Evolutionary conservation across 2,329 filamentous ascomycete species (phyloP).

Genomic region (Ophiobolus disseminans): DNA sequence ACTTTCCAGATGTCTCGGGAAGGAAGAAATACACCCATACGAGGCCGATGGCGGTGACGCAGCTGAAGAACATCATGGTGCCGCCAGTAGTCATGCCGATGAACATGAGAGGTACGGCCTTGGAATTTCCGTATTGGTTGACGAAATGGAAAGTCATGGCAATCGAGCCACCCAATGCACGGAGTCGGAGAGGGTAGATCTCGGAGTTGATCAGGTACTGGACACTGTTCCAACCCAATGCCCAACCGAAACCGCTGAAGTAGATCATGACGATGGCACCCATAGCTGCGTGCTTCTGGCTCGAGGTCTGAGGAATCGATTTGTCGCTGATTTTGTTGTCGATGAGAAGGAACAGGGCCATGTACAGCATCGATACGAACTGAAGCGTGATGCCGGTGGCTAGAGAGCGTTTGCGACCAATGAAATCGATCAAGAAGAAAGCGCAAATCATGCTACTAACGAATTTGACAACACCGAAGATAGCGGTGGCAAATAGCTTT

Average conservation of each 20-base stretch:
- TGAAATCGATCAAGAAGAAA: slow-evolving; percentile 79
- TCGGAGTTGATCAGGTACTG: slow-evolving; percentile 82
- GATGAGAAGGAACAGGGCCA: slow-evolving; percentile 64
- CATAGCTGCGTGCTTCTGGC: slow-evolving; percentile 64
- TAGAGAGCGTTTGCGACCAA: slow-evolving; percentile 71
- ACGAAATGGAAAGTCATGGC: slow-evolving; percentile 82
- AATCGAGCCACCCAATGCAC: slow-evolving; percentile 72
- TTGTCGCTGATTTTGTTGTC: slow-evolving; percentile 63
- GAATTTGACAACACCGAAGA: slow-evolving; percentile 80
- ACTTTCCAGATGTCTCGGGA: slow-evolving; percentile 72
- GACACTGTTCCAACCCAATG: slow-evolving; percentile 71
- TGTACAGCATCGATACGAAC: slow-evolving; percentile 61
- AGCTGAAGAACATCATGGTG: slow-evolving; percentile 79
- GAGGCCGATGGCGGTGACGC: slow-evolving; percentile 71
- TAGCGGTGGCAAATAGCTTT: slow-evolving; percentile 73
- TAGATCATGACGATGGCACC: slow-evolving; percentile 74
- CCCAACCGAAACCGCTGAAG: slow-evolving; percentile 50
- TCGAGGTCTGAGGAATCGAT: slow-evolving; percentile 55
- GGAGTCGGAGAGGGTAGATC: slow-evolving; percentile 76
- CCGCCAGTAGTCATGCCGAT: slow-evolving; percentile 66
- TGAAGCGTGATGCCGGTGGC: slow-evolving; percentile 58
- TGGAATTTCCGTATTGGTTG: slow-evolving; percentile 79
- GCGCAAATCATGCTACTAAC: slow-evolving; percentile 71
- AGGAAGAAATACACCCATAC: slow-evolving; percentile 75
- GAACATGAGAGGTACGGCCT: slow-evolving; percentile 76